These are phyloP conservation scores for Pugionium dolabratum DNA, from an alignment of 345 rosid species.

Conservation along the genomic window DNA sequence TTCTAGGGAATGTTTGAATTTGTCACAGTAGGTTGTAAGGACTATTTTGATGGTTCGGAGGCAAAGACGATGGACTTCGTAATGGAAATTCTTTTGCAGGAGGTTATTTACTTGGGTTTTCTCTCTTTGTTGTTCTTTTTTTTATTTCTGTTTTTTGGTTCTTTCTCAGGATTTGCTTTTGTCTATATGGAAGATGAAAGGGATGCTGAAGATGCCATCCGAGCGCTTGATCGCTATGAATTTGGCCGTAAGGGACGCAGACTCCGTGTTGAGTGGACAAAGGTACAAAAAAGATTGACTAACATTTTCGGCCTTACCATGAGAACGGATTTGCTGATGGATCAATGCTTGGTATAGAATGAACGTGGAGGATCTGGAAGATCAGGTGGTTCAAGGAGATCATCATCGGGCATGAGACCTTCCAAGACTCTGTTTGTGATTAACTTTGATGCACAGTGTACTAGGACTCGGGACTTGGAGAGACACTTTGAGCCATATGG, in stretches of 20 bases:
- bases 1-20: slow-evolving; percentile 52
- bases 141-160: slow-evolving; percentile 13
- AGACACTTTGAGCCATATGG: slow-evolving; percentile 93
- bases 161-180: slow-evolving; percentile 73
- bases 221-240: slow-evolving; percentile 83
- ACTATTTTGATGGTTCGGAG: slow-evolving; percentile 34
- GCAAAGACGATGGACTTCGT: slow-evolving; percentile 32
- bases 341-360: slow-evolving; percentile 46
- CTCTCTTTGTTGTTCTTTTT: slow-evolving; percentile 6
- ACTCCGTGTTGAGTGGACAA: slow-evolving; percentile 97
- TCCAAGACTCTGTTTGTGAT: slow-evolving; percentile 94
- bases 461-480: slow-evolving; percentile 88
- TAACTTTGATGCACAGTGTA: slow-evolving; percentile 82
- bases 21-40: slow-evolving; percentile 46
- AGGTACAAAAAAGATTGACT: slow-evolving; percentile 44
- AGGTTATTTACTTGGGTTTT: slow-evolving; percentile 40
- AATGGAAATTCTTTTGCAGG: slow-evolving; percentile 25
- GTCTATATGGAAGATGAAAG: slow-evolving; percentile 96
- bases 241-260: slow-evolving; percentile 96
- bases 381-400: slow-evolving; percentile 61
- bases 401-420: slow-evolving; percentile 64
- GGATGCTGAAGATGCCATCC: slow-evolving; percentile 95
- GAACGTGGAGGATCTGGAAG: slow-evolving; percentile 72
- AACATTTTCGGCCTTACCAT: neutral
- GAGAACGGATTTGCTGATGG: neutral